Percentiles rank a stretch among this genome's conserved stretches.
phyloP scores from a whole-genome alignment of 192 early-diverging fungal species.

The Spinellus fusiger region DNA sequence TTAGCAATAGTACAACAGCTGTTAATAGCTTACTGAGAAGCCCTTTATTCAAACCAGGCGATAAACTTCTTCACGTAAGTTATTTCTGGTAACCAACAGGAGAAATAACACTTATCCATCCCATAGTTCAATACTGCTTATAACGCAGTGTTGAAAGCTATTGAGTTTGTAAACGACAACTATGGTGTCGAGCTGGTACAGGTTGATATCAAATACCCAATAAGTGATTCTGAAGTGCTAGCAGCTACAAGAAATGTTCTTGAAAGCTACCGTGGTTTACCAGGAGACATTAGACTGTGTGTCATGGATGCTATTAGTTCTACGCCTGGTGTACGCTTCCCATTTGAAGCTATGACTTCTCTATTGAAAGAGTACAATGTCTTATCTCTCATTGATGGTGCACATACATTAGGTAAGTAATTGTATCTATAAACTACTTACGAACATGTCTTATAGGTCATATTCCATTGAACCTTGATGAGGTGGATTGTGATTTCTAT shows the following conservation, averaged over 20 bases:
- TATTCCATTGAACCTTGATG: constrained; percentile 49
- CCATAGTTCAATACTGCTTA: constrained; percentile 49
- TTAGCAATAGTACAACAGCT: constrained; percentile 51
- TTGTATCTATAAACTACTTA: background rate
- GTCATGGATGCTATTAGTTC: constrained; percentile 55
- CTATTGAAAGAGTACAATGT: constrained; percentile 43
- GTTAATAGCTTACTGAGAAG: constrained; percentile 49
- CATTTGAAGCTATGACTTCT: constrained; percentile 35
- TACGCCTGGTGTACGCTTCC: constrained; percentile 41
- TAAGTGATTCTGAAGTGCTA: constrained; percentile 37
- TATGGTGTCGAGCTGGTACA: constrained; percentile 34
- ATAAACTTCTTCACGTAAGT: constrained; percentile 30
- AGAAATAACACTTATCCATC: background rate
- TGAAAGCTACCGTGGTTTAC: constrained; percentile 16
- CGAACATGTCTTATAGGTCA: constrained; percentile 23
- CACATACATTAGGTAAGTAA: constrained; percentile 48
- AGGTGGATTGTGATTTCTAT: constrained; percentile 58
- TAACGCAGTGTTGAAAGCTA: constrained; percentile 38
- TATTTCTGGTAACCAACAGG: background rate
- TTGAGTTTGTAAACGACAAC: constrained; percentile 38
- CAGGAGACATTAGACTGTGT: constrained; percentile 32
- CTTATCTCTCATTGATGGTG: constrained; percentile 57
- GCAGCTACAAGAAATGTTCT: background rate
- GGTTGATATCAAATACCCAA: constrained; percentile 44
- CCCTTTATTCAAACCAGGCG: constrained; percentile 33